These are phyloP conservation scores for Phytophthora pistaciae DNA, from an alignment of 352 stramenopile genomes.

Conservation along the genomic window DNA sequence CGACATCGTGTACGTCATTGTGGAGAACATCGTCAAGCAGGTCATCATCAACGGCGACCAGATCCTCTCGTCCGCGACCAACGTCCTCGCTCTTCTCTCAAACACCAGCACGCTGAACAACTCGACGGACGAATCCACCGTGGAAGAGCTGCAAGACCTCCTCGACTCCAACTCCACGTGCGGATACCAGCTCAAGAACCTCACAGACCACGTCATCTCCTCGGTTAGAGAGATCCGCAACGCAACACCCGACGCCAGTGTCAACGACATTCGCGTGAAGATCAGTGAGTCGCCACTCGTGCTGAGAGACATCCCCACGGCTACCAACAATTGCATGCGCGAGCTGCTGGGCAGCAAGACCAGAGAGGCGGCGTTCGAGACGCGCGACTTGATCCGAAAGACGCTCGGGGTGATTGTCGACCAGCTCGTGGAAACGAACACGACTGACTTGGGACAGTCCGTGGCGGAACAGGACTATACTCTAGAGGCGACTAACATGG, in stretches of 20 bases:
- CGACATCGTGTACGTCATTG: slow-evolving; percentile 23
- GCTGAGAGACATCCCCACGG: slow-evolving; percentile 34
- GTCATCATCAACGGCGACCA: slow-evolving; percentile 34
- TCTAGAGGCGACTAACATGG: slow-evolving; percentile 42
- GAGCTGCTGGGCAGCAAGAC: slow-evolving; percentile 33
- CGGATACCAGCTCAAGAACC: slow-evolving; percentile 40
- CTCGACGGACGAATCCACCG: slow-evolving; percentile 18
- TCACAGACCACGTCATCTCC: slow-evolving; percentile 37
- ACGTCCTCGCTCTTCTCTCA: slow-evolving; percentile 29
- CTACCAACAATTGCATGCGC: slow-evolving; percentile 43
- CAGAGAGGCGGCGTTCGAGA: slow-evolving; percentile 31
- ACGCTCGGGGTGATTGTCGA: slow-evolving; percentile 40
- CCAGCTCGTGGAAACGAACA: slow-evolving; percentile 29
- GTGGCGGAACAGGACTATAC: slow-evolving; percentile 38
- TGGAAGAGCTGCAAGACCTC: slow-evolving; percentile 36
- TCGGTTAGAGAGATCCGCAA: slow-evolving; percentile 27
- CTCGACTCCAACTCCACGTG: slow-evolving; percentile 43
- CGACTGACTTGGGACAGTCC: slow-evolving; percentile 22
- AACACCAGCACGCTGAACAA: slow-evolving; percentile 20
- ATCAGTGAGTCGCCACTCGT: slow-evolving; percentile 36
- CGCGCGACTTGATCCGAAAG: slow-evolving; percentile 37
- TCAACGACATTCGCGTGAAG: slow-evolving; percentile 36
- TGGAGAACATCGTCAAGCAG: slow-evolving; percentile 38
- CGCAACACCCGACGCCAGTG: slow-evolving; percentile 10
- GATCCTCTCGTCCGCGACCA: slow-evolving; percentile 31